Conservation (phyloP, 345 rosid species). For the Pistacia atlantica region DNA sequence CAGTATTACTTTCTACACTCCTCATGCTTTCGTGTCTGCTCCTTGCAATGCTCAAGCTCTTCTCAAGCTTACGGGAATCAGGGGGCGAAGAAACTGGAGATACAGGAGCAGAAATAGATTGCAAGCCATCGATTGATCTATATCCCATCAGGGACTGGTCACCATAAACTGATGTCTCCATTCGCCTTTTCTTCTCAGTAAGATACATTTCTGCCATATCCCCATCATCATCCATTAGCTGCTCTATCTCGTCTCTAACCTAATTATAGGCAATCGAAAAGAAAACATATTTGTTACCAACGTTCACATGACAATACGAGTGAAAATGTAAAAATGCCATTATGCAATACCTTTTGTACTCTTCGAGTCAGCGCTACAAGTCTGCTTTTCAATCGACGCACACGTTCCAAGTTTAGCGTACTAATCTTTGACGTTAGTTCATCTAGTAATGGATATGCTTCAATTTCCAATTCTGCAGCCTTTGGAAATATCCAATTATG, state of each 20-base stretch:
- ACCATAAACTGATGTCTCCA: slow-evolving; percentile 77
- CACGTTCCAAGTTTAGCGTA: slow-evolving; percentile 94
- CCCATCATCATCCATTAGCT: slow-evolving; percentile 99
- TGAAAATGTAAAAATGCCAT: not conserved
- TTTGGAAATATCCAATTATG: slow-evolving; percentile 35
- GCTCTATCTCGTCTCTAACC: slow-evolving; percentile 99
- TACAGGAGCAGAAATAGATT: slow-evolving; percentile 85
- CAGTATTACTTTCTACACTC: slow-evolving; percentile 75
- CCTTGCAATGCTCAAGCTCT: slow-evolving; percentile 85
- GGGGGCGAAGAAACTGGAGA: slow-evolving; percentile 95
- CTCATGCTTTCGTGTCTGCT: slow-evolving; percentile 90
- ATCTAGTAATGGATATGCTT: slow-evolving; percentile 96
- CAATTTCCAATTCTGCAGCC: slow-evolving; percentile 99
- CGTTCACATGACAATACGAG: not conserved
- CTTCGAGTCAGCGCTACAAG: slow-evolving; percentile 92
- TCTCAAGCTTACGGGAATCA: slow-evolving; percentile 77
- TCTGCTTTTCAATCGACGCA: slow-evolving; percentile 91
- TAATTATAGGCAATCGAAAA: slow-evolving; percentile 30
- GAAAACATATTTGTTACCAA: not conserved
- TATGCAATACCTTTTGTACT: slow-evolving; percentile 79
- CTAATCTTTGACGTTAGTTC: slow-evolving; percentile 98
- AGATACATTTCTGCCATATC: slow-evolving; percentile 99
- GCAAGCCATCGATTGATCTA: slow-evolving; percentile 68
- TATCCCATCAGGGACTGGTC: slow-evolving; percentile 78
- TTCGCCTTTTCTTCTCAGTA: slow-evolving; percentile 88